Evolutionary conservation across 2,329 filamentous ascomycete species (phyloP).

Genomic region (Monilinia polystroma): DNA sequence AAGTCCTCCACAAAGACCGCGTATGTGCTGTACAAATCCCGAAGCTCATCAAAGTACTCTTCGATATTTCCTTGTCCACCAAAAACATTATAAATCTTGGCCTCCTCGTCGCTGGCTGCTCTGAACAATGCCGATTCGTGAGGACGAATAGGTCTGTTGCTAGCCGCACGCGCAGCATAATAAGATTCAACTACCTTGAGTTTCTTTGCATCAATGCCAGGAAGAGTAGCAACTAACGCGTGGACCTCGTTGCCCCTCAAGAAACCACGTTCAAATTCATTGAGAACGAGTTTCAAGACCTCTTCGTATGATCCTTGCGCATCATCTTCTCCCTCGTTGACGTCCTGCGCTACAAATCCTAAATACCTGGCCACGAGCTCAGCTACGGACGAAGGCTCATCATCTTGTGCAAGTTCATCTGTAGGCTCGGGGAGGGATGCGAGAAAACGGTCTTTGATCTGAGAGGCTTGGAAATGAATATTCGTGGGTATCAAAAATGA

Average conservation of each 20-base stretch:
- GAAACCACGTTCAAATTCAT: conserved; percentile 95
- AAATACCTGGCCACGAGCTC: conserved; percentile 94
- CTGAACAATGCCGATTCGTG: conserved; percentile 92
- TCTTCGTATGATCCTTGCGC: conserved; percentile 85
- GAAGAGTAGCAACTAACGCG: conserved; percentile 78
- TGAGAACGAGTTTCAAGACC: conserved; percentile 86
- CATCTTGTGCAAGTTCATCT: conserved; percentile 95
- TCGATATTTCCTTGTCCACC: conserved; percentile 98
- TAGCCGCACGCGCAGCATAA: conserved; percentile 81
- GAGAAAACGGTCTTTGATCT: conserved; percentile 88
- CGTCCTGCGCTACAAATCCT: conserved; percentile 82
- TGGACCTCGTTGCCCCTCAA: conserved; percentile 96
- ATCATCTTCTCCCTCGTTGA: conserved; percentile 90
- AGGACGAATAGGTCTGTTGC: conserved; percentile 81
- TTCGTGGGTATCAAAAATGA: conserved; percentile 93
- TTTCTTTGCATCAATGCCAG: conserved; percentile 92
- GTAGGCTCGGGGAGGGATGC: conserved; percentile 84
- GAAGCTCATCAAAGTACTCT: conserved; percentile 97
- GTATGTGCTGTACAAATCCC: conserved; percentile 88
- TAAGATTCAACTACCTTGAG: conserved; percentile 85
- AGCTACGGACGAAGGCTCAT: conserved; percentile 93
- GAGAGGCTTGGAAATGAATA: conserved; percentile 92
- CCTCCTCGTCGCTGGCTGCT: conserved; percentile 79
- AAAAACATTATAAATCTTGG: conserved; percentile 89
- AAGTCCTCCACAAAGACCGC: conserved; percentile 86